These are phyloP conservation scores for Alnus glutinosa DNA, from an alignment of 306 rosid species.

Conservation along the genomic window DNA sequence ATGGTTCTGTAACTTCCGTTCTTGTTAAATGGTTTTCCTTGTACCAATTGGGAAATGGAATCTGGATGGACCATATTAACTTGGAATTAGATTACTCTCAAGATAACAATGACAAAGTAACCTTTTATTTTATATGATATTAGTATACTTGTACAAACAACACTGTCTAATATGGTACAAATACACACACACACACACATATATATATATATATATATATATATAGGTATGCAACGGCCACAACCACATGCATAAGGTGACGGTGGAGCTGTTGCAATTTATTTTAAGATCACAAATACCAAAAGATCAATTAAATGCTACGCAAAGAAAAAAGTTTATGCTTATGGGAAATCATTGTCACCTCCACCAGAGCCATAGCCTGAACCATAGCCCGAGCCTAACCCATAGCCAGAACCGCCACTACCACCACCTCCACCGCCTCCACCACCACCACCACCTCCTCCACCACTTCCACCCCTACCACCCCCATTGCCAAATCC, in stretches of 20 bases:
- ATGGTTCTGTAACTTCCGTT: too few species aligned
- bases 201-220: too few species aligned
- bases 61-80: too few species aligned
- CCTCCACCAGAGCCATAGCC: slow-evolving; percentile 40
- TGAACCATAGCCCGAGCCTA: slow-evolving; percentile 52
- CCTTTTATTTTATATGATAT: background rate
- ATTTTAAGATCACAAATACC: slow-evolving; percentile 28
- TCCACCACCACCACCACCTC: slow-evolving; percentile 6
- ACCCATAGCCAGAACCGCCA: slow-evolving; percentile 47
- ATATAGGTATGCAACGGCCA: background rate
- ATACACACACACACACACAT: slow-evolving; percentile 10
- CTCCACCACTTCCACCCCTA: slow-evolving; percentile 3
- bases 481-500: slow-evolving; percentile 40
- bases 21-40: too few species aligned
- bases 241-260: slow-evolving; percentile 27
- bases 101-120: background rate
- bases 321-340: background rate
- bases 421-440: slow-evolving; percentile 25
- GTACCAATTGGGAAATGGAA: too few species aligned
- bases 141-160: background rate
- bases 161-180: background rate
- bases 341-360: slow-evolving; percentile 39
- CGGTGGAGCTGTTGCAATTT: slow-evolving; percentile 30
- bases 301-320: slow-evolving; percentile 12
- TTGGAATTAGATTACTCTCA: background rate